Percentiles rank a stretch among this genome's conserved stretches.
phyloP scores from a whole-genome alignment of 306 rosid genomes.

The Begonia loranthoides region DNA sequence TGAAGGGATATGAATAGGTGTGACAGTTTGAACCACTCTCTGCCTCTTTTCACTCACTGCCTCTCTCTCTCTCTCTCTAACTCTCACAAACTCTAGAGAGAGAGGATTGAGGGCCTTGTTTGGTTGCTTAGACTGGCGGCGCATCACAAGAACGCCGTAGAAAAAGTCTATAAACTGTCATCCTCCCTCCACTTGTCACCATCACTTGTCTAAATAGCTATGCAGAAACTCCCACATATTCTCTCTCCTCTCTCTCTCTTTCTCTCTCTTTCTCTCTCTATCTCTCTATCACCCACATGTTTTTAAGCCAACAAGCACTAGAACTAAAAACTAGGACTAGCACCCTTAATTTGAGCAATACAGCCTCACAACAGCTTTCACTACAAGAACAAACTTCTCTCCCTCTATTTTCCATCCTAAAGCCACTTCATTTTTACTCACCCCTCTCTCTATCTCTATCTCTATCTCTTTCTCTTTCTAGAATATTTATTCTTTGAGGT shows the following conservation, averaged over 20 bases:
- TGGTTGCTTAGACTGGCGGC: conserved; percentile 33
- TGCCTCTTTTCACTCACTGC: conserved; percentile 7
- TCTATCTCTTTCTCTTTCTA: no score
- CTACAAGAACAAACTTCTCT: conserved; percentile 36
- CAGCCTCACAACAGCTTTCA: conserved; percentile 34
- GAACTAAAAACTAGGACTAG: conserved; percentile 75
- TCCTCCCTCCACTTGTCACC: conserved; percentile 65
- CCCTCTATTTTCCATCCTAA: conserved; percentile 8
- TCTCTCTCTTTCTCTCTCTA: conserved; percentile 23
- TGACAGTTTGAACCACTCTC: conserved; percentile 57
- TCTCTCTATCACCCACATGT: conserved; percentile 40
- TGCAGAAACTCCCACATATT: conserved; percentile 11
- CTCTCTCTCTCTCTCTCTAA: conserved; percentile 14
- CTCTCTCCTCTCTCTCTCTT: conserved; percentile 24
- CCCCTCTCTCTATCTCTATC: not conserved
- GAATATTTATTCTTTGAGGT: not conserved
- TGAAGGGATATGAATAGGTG: conserved; percentile 53
- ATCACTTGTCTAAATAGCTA: conserved; percentile 18
- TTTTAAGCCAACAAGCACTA: conserved; percentile 25
- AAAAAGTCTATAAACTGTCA: conserved; percentile 47
- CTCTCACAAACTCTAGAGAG: conserved; percentile 5
- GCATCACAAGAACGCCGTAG: conserved; percentile 25
- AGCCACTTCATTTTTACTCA: conserved; percentile 5
- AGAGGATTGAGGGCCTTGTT: conserved; percentile 14
- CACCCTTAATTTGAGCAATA: conserved; percentile 30